These are phyloP conservation scores for Sphaerulina musiva DNA, from an alignment of 2,329 filamentous ascomycete genomes.

Conservation along the genomic window DNA sequence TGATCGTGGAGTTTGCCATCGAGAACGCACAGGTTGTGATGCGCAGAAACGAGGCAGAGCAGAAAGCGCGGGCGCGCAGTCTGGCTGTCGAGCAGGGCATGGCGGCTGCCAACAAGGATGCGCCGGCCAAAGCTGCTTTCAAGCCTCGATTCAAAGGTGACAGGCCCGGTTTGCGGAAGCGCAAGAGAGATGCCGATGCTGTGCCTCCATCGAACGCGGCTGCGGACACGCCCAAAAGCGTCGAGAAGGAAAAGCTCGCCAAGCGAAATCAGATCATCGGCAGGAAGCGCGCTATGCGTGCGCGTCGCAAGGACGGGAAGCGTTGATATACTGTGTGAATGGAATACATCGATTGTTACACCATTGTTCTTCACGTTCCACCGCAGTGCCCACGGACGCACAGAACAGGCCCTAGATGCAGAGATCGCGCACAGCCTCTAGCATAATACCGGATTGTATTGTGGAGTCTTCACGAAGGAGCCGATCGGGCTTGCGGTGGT, in stretches of 20 bases:
- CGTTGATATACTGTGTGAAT: slow-evolving; percentile 11
- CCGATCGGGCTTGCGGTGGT: background rate
- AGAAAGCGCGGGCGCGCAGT: slow-evolving; percentile 47
- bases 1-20: slow-evolving; percentile 96
- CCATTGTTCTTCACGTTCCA: slow-evolving; percentile 7
- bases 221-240: slow-evolving; percentile 24
- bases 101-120: slow-evolving; percentile 8
- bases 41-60: slow-evolving; percentile 61
- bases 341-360: slow-evolving; percentile 13
- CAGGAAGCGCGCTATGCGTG: slow-evolving; percentile 70
- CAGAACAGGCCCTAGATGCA: background rate
- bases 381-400: slow-evolving; percentile 9
- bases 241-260: slow-evolving; percentile 49
- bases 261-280: slow-evolving; percentile 72
- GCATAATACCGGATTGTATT: background rate
- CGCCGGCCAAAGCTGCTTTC: slow-evolving; percentile 10
- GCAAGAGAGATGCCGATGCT: slow-evolving; percentile 34
- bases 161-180: slow-evolving; percentile 33
- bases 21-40: slow-evolving; percentile 96
- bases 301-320: slow-evolving; percentile 25
- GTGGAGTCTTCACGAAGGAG: background rate
- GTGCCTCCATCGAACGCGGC: slow-evolving; percentile 11
- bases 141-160: slow-evolving; percentile 19
- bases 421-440: background rate
- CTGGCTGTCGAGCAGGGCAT: slow-evolving; percentile 22